phyloP scores from a whole-genome alignment of 1,284 basidiomycete genomes.

The Leccinum subspadiceum region DNA sequence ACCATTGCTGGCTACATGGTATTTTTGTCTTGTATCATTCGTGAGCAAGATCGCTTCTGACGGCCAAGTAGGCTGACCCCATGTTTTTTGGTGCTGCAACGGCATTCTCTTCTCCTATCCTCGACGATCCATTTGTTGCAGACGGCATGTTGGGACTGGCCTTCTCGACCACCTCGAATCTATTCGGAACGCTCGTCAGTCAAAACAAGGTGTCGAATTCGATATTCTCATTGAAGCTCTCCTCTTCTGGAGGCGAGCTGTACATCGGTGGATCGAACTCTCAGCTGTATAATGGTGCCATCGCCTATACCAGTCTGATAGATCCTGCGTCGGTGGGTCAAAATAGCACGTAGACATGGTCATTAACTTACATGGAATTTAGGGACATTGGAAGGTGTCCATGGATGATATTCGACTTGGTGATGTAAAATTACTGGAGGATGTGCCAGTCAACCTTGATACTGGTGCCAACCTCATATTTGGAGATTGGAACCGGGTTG shows the following conservation, averaged over 20 bases:
- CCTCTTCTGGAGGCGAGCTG: neutral
- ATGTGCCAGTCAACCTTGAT: neutral
- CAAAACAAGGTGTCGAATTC: neutral
- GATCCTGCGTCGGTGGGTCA: neutral
- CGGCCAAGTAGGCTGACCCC: neutral
- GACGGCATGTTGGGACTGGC: neutral
- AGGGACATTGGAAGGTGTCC: neutral
- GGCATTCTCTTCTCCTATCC: too few species aligned
- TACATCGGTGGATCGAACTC: neutral
- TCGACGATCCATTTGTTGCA: neutral
- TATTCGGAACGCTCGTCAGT: neutral
- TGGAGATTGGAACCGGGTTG: neutral
- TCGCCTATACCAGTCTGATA: neutral
- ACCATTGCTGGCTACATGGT: neutral
- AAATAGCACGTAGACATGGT: neutral
- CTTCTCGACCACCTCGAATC: neutral
- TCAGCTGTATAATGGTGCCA: neutral
- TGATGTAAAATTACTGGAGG: neutral
- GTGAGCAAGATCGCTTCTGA: neutral
- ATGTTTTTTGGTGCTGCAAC: neutral
- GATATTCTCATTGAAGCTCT: neutral
- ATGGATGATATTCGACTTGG: neutral
- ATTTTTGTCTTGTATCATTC: neutral
- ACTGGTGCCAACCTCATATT: neutral
- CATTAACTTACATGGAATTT: neutral